Percentiles rank a stretch among this genome's conserved stretches.
phyloP scores from a whole-genome alignment of 495 filamentous ascomycete species.

The Chaetomium cochliodes region DNA sequence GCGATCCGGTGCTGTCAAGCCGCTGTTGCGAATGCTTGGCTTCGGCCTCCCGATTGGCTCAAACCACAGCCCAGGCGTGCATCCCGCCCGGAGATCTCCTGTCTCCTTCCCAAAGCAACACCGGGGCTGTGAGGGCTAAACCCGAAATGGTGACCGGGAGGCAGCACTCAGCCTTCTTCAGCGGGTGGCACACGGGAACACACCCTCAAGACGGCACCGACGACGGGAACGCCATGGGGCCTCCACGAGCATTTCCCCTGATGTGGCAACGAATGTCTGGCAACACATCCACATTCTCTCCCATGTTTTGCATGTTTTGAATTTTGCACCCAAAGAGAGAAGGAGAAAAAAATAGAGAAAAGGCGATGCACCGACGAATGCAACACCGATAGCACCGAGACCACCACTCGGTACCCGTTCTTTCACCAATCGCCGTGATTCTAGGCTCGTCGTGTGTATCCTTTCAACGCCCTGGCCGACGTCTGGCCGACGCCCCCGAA shows the following conservation, averaged over 20 bases:
- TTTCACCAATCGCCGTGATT: constrained; percentile 6
- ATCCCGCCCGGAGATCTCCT: not conserved
- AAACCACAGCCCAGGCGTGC: not conserved
- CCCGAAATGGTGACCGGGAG: constrained; percentile 35
- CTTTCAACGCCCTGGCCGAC: not conserved
- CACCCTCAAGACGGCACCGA: constrained; percentile 9
- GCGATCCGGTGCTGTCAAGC: not conserved
- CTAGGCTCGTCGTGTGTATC: no score
- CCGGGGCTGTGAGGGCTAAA: constrained; percentile 31
- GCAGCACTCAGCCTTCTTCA: constrained; percentile 8
- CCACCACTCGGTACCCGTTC: not conserved
- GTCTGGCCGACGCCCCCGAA: constrained; percentile 9
- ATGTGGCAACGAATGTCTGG: constrained; percentile 2
- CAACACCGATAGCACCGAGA: constrained; percentile 17
- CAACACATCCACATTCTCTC: constrained; percentile 3
- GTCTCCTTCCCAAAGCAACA: constrained; percentile 33
- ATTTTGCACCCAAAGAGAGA: not conserved
- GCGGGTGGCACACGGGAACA: constrained; percentile 8
- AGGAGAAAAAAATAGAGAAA: not conserved
- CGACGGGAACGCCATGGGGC: not conserved
- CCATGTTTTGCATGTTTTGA: not conserved
- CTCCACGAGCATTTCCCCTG: not conserved
- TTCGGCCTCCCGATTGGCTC: constrained; percentile 18
- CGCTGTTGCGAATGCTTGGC: not conserved
- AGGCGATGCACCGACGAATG: constrained; percentile 6